phyloP scores from a whole-genome alignment of 164 flowering plant species.

The Liriodendron chinense region DNA sequence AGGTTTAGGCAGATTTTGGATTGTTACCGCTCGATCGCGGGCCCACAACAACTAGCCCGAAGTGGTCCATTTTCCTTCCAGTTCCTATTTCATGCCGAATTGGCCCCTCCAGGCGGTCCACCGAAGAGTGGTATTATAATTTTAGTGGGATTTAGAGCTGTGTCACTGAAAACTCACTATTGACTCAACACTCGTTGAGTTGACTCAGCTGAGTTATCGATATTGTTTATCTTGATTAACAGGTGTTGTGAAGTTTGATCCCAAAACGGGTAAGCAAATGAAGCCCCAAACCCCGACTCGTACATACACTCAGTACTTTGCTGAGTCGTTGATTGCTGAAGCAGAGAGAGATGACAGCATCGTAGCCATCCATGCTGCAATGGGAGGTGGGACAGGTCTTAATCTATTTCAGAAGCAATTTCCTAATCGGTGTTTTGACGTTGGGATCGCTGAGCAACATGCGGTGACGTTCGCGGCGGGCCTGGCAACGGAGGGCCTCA shows the following conservation, averaged over 20 bases:
- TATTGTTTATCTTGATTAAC: neutral
- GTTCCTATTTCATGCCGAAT: too few relatives aligned
- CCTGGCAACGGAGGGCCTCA: conserved; percentile 50
- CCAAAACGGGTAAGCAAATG: conserved; percentile 42
- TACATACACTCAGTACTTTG: conserved; percentile 46
- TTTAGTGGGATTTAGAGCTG: too few relatives aligned
- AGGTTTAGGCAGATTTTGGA: conserved; percentile 34
- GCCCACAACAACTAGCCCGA: too few relatives aligned
- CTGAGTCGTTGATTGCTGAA: conserved; percentile 44
- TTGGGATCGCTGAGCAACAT: conserved; percentile 62
- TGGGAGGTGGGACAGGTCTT: conserved; percentile 63
- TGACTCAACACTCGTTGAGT: too few relatives aligned
- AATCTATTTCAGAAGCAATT: conserved; percentile 43
- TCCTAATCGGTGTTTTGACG: conserved; percentile 46
- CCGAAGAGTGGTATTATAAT: too few relatives aligned
- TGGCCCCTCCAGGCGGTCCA: too few relatives aligned
- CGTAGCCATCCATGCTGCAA: conserved; percentile 54
- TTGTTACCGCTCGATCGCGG: too few relatives aligned
- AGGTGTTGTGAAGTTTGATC: conserved; percentile 61
- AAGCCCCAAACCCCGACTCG: conserved; percentile 29
- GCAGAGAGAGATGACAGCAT: conserved; percentile 40
- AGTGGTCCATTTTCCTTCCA: too few relatives aligned
- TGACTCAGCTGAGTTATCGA: too few relatives aligned
- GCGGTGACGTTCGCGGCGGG: conserved; percentile 62
- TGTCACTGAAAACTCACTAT: neutral